Evolutionary conservation across 805 yeast species (phyloP), one percentile per base, ranked within the genome.

Genomic region (Saccharomycopsis sp.): DNA sequence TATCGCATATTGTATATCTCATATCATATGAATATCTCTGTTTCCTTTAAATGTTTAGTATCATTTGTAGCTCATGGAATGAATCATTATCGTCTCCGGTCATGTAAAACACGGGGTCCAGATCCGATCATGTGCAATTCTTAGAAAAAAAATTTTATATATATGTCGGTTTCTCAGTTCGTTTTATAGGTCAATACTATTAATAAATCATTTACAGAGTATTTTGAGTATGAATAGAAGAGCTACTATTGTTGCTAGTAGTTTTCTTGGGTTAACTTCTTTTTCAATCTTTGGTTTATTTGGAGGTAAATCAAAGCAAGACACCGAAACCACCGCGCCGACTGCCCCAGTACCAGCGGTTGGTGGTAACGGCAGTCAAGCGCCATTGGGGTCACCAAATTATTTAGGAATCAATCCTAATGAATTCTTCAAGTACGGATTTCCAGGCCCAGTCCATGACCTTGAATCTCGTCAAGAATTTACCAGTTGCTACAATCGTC

Each of bases 391-490:
- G 19, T 4, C 16, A 14, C 43, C 44, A 2, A 23, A 31, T 13
- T 47, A 53, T 20, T 19, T 43, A 13, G 35, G 38, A 19, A 75
- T 86, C 3, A 71, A 77, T 48, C 98, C 97, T 0, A 73, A 76
- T 19, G 95, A 70, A 4, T 88, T 84, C 65, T 89, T 88, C 68
- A 79, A 81, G 55, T 89, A 85, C 59, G 98, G 98, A 3, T 87
- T 85, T 57, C 98, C 97, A 0, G 96, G 96, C 1, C 97, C 97
- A 0, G 73, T 85, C 26, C 94, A 87, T 61, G 98, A 93, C 59
- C 63, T 90, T 47, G 77, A 77, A 45, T 75, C 68, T 8, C 71
- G 86, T 50, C 68, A 71, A 45, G 96, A 88, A 64, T 93, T 82
- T 60, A 75, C 90, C 16, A 77, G 93, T 44, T 85, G 93, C 54